phyloP scores from a whole-genome alignment of 2,329 filamentous ascomycete genomes.

The Hymenoscyphus repandus region DNA sequence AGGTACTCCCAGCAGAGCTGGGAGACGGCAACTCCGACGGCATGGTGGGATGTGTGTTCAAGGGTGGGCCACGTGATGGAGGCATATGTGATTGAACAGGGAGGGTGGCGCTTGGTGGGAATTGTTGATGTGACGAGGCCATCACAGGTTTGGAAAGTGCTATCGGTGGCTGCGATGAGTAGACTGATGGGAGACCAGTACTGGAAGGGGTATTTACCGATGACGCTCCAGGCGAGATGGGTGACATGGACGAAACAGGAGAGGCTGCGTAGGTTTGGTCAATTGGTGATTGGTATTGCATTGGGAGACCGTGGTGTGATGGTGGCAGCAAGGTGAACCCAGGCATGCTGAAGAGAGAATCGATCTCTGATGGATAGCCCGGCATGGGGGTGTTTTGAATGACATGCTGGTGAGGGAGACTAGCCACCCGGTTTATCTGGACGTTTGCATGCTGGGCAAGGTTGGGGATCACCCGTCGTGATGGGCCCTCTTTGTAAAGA shows the following conservation, averaged over 20 bases:
- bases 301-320: conserved; percentile 22
- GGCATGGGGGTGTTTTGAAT: conserved; percentile 35
- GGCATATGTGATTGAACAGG: conserved; percentile 19
- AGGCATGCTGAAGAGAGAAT: conserved; percentile 26
- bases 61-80: conserved; percentile 15
- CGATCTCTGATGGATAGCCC: conserved; percentile 32
- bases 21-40: conserved; percentile 20
- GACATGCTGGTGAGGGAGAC: conserved; percentile 41
- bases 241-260: conserved; percentile 26
- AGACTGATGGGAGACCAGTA: conserved; percentile 15
- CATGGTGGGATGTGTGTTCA: conserved; percentile 12
- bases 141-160: conserved; percentile 15
- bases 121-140: conserved; percentile 13
- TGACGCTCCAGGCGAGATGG: conserved; percentile 24
- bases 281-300: conserved; percentile 20
- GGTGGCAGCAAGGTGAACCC: conserved; percentile 22
- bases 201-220: conserved; percentile 19
- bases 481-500: conserved; percentile 59
- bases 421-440: conserved; percentile 49
- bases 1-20: conserved; percentile 21
- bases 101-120: conserved; percentile 15
- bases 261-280: conserved; percentile 24
- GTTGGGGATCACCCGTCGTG: conserved; percentile 20
- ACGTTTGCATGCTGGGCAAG: conserved; percentile 33
- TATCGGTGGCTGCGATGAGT: conserved; percentile 18